Evolutionary conservation across 1,139 yeast genomes (phyloP).

Genomic region (Taphrina pruni): DNA sequence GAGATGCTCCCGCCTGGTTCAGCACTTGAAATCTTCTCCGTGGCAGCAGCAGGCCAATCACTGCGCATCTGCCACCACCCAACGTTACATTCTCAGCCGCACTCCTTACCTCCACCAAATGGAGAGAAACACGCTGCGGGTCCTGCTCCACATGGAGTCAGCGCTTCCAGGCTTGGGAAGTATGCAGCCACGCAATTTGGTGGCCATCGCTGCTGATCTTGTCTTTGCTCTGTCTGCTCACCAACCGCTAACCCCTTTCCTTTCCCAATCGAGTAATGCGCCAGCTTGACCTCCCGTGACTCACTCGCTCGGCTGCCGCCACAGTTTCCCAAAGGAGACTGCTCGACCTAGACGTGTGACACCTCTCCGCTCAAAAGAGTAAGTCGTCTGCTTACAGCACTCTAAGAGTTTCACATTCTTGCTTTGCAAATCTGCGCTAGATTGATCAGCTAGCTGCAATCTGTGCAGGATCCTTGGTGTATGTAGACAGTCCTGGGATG

Average conservation of each 20-base stretch:
- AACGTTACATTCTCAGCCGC: constrained; percentile 18
- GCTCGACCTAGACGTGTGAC: background rate
- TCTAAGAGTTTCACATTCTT: constrained; percentile 4
- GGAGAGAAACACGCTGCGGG: background rate
- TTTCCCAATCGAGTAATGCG: background rate
- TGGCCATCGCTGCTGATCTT: background rate
- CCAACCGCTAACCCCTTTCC: background rate
- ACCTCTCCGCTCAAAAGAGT: background rate
- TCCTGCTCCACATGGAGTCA: background rate
- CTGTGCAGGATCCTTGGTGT: background rate
- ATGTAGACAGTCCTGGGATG: too few relatives aligned
- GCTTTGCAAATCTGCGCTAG: background rate
- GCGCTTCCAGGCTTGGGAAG: constrained; percentile 2
- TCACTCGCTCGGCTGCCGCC: background rate
- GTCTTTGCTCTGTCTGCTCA: background rate
- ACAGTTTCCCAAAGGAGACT: background rate
- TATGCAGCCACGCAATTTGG: background rate
- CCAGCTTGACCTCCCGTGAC: background rate
- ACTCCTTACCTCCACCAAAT: constrained; percentile 9
- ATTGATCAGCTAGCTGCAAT: background rate
- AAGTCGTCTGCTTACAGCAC: background rate
- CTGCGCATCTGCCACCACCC: background rate
- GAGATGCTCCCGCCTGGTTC: constrained; percentile 3
- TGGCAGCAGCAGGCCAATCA: constrained; percentile 1
- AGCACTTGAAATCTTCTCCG: background rate